Conservation (phyloP, 1,139 yeast species). For the Yamadazyma siamensis region DNA sequence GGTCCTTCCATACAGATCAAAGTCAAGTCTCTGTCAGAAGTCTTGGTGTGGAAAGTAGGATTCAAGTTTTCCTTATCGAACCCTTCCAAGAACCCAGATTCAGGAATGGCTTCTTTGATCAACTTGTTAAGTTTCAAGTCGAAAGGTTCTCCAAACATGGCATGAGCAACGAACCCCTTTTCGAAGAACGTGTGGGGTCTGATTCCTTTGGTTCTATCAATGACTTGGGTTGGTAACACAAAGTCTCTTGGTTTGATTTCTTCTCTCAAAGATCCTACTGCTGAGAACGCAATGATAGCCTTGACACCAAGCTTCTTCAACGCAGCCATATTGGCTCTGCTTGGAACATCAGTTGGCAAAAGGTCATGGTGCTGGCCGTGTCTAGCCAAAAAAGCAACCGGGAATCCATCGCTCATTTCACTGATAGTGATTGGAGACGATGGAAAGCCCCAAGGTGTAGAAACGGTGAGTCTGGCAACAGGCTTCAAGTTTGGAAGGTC, state of each 20-base stretch:
- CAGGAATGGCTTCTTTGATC: constrained; percentile 55
- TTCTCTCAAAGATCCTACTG: constrained; percentile 91
- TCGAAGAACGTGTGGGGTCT: constrained; percentile 90
- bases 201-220: constrained; percentile 95
- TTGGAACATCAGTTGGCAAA: constrained; percentile 89
- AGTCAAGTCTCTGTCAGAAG: constrained; percentile 62
- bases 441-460: constrained; percentile 97
- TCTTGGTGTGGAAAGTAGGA: constrained; percentile 55
- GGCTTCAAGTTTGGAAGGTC: constrained; percentile 79
- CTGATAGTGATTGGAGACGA: constrained; percentile 92
- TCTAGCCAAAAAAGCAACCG: constrained; percentile 91
- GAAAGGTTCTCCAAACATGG: constrained; percentile 96
- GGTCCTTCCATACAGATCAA: constrained; percentile 99
- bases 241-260: constrained; percentile 92
- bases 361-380: constrained; percentile 90
- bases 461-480: constrained; percentile 73
- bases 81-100: constrained; percentile 52
- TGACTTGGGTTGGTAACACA: constrained; percentile 90
- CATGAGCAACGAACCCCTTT: constrained; percentile 93
- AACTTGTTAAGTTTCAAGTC: constrained; percentile 68
- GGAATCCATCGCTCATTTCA: constrained; percentile 68
- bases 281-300: constrained; percentile 88
- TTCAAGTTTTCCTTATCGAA: constrained; percentile 30
- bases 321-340: constrained; percentile 94
- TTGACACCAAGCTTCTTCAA: constrained; percentile 82